Evolutionary conservation across 805 yeast genomes (phyloP), one percentile per base, ranked within the genome.

Genomic region (Ogataea polymorpha): DNA sequence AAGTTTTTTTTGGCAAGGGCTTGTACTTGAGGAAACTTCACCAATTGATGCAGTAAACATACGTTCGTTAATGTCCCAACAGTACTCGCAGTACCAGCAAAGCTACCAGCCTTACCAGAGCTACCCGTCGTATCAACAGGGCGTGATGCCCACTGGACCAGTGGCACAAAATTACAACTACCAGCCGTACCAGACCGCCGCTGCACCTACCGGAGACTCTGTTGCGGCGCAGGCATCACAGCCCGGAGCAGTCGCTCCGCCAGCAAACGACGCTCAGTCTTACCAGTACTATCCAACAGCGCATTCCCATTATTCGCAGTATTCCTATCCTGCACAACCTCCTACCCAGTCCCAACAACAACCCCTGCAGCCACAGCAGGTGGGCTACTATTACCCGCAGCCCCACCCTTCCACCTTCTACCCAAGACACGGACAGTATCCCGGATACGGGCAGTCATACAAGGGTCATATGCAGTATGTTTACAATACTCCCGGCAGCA

Each of bases 251-350:
- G 44, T 44, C 23, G 34, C 39, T 18, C 35, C 44, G 21, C 34
- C 39, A 32, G 34, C 21, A 6, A 29, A 16, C 14, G 41, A 40
- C 13, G 34, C 42, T 23, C 42, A 39, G 29, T 33, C 45, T 23
- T 43, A 46, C 37, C 47, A 40, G 20, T 43, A 46, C 28, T 46
- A 44, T 25, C 37, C 44, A 25, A 18, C 37, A 12, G 32, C 47
- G 10, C 56, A 51, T 35, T 38, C 51, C 13, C 51, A 50, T 10
- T 45, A 51, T 32, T 42, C 51, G 16, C 54, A 48, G 26, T 49
- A 47, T 32, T 35, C 48, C 15, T 45, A 48, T 28, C 37, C 45
- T 15, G 39, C 43, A 6, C 43, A 34, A 3, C 56, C 45, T 11
- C 44, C 43, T 4, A 30, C 43, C 12, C 50, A 37, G 30, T 44